Percentiles rank a stretch among this genome's conserved stretches.
Conservation (phyloP, 1,284 basidiomycete genomes). For the Marasmius fiardii region DNA sequence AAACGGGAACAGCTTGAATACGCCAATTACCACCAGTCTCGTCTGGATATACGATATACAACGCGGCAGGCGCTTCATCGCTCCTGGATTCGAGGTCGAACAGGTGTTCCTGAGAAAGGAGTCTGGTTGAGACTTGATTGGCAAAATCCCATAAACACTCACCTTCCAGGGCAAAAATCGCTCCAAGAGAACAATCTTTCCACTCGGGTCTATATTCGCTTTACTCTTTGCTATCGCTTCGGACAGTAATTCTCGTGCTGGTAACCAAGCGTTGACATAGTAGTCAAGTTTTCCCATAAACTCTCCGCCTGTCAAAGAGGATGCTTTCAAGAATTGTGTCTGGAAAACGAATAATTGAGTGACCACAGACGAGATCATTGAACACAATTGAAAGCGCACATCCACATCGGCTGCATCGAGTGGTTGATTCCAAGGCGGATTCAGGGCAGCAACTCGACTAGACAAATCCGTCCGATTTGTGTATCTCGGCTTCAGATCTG, state of each 20-base stretch:
- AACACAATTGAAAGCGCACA: constrained; percentile 42
- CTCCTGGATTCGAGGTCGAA: constrained; percentile 77
- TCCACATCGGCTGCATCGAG: constrained; percentile 62
- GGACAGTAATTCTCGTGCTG: constrained; percentile 83
- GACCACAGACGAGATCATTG: not conserved
- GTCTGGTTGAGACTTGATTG: not conserved
- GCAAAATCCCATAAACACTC: constrained; percentile 9
- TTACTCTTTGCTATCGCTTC: constrained; percentile 64
- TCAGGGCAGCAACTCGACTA: constrained; percentile 76
- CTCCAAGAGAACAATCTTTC: constrained; percentile 81
- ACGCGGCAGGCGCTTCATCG: constrained; percentile 45
- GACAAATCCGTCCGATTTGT: constrained; percentile 78
- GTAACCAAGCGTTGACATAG: constrained; percentile 89
- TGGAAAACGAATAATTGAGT: constrained; percentile 25
- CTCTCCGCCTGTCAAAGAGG: constrained; percentile 81
- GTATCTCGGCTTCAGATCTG: constrained; percentile 65
- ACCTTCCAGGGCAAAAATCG: constrained; percentile 89
- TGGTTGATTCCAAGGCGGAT: constrained; percentile 90
- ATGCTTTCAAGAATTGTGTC: constrained; percentile 80
- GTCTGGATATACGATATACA: constrained; percentile 94
- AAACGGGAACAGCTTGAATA: constrained; percentile 87
- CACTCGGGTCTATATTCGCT: constrained; percentile 59
- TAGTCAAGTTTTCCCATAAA: constrained; percentile 82
- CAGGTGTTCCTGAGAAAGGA: constrained; percentile 75
- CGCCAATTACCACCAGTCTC: constrained; percentile 82